Evolutionary conservation across 2,329 filamentous ascomycete genomes (phyloP).

Genomic region (Ceratocystis cubensis): DNA sequence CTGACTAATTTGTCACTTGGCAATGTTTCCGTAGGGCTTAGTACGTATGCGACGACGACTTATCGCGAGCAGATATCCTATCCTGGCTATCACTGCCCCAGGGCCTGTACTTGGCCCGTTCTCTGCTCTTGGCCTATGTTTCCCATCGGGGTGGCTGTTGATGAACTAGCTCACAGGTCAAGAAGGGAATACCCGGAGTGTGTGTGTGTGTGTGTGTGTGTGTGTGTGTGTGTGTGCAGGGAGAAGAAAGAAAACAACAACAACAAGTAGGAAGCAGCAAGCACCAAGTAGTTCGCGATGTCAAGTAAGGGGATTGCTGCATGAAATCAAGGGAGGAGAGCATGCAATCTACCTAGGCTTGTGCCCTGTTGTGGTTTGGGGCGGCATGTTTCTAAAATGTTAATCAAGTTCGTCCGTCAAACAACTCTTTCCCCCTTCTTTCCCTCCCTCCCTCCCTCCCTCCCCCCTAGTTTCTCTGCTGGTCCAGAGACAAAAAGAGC

Average conservation of each 20-base stretch:
- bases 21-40: not conserved
- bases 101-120: not conserved
- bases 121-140: not conserved
- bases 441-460: too few relatives aligned
- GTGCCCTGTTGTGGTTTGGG: not conserved
- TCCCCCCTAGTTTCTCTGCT: too few relatives aligned
- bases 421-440: not conserved
- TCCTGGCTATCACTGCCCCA: not conserved
- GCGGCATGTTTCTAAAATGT: not conserved
- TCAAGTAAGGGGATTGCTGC: not conserved
- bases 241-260: not conserved
- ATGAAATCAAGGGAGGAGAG: not conserved
- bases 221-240: not conserved
- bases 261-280: too few relatives aligned
- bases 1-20: not conserved
- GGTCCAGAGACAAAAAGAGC: not conserved
- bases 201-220: too few relatives aligned
- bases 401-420: not conserved
- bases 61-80: not conserved
- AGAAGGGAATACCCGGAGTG: not conserved
- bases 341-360: not conserved
- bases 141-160: not conserved
- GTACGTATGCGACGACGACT: not conserved
- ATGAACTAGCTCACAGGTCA: not conserved
- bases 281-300: too few relatives aligned